Conservation (phyloP, 2,329 filamentous ascomycete species). For the Xylariaceae sp. region DNA sequence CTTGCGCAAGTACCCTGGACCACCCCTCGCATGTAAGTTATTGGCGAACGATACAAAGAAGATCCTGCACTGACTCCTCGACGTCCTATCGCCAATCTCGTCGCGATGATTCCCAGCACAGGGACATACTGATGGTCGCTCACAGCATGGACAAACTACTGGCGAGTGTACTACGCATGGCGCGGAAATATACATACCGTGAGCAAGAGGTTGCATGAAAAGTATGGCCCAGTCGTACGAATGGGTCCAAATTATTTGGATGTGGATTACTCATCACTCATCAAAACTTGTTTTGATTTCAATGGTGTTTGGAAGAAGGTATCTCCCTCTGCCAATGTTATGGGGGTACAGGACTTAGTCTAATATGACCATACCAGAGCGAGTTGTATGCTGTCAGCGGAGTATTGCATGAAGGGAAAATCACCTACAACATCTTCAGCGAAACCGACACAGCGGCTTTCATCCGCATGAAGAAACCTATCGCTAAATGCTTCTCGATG, state of each 20-base stretch:
- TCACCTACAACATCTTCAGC: constrained; percentile 32
- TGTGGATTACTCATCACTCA: constrained; percentile 25
- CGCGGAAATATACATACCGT: constrained; percentile 17
- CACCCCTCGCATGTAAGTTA: no score
- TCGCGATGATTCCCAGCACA: no score
- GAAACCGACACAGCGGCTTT: constrained; percentile 22
- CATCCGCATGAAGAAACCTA: constrained; percentile 23
- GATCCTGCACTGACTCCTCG: no score
- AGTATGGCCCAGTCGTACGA: constrained; percentile 35
- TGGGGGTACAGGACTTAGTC: no score
- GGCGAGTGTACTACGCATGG: background rate
- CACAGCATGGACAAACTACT: constrained; percentile 23
- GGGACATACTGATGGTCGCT: constrained; percentile 33
- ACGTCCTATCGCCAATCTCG: no score
- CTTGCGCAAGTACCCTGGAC: no score
- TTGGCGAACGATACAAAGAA: no score
- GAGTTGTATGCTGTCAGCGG: constrained; percentile 28
- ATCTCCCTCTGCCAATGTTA: background rate
- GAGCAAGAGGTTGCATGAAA: constrained; percentile 33
- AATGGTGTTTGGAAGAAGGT: constrained; percentile 30
- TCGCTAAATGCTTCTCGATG: constrained; percentile 25
- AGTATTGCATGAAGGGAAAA: constrained; percentile 22
- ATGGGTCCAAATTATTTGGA: constrained; percentile 32
- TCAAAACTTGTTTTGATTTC: constrained; percentile 32
- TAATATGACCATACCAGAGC: constrained; percentile 14